Conservation (phyloP, 1,284 basidiomycete genomes). For the Puccinia horiana region DNA sequence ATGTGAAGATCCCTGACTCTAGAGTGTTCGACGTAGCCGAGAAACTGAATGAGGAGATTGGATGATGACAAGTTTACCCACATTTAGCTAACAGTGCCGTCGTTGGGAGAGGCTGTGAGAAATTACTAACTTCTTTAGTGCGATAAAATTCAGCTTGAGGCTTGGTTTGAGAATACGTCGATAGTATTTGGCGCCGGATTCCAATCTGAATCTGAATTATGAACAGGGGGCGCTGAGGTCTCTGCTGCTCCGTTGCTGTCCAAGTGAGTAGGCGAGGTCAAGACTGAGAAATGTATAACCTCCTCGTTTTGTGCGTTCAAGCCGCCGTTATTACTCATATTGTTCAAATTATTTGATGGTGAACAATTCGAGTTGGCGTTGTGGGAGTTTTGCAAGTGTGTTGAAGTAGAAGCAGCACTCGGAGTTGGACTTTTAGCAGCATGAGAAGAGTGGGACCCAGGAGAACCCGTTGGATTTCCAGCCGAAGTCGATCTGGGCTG, state of each 20-base stretch:
- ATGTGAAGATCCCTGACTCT: too few relatives aligned
- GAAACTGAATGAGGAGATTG: background rate
- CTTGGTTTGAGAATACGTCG: background rate
- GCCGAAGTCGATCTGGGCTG: background rate
- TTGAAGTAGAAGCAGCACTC: constrained; percentile 43
- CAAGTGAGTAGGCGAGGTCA: constrained; percentile 37
- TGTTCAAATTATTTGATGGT: constrained; percentile 31
- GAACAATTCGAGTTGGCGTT: constrained; percentile 24
- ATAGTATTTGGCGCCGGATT: constrained; percentile 9
- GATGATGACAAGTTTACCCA: too few relatives aligned
- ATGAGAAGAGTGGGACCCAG: constrained; percentile 30
- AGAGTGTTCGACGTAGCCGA: too few relatives aligned
- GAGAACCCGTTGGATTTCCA: constrained; percentile 22
- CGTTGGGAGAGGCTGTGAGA: too few relatives aligned
- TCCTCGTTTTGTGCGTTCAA: constrained; percentile 29
- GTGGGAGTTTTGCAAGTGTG: constrained; percentile 19
- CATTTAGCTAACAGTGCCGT: too few relatives aligned
- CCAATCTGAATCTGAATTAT: constrained; percentile 34
- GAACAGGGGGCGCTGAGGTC: background rate
- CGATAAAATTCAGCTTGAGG: background rate
- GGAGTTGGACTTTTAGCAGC: constrained; percentile 41
- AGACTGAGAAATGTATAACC: constrained; percentile 33
- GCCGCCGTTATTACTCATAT: constrained; percentile 18
- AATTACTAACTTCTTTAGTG: too few relatives aligned
- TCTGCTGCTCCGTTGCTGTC: constrained; percentile 10